Conservation (phyloP, 2,329 filamentous ascomycete species). For the Pleomassaria siparia region DNA sequence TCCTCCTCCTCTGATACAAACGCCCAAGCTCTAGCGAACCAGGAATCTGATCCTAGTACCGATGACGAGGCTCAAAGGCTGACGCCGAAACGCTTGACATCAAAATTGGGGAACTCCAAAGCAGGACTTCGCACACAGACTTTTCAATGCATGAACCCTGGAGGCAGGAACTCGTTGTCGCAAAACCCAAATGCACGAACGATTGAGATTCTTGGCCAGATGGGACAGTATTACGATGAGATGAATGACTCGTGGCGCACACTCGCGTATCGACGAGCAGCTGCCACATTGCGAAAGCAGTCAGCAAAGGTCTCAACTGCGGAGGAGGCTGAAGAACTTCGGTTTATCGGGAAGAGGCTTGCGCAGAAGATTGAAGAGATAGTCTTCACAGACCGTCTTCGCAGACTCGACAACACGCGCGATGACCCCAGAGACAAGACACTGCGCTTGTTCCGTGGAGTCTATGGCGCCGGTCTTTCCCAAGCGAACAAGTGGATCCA, state of each 20-base stretch:
- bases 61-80: slow-evolving; percentile 27
- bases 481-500: slow-evolving; percentile 76
- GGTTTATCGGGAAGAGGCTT: slow-evolving; percentile 69
- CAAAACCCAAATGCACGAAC: slow-evolving; percentile 70
- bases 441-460: slow-evolving; percentile 69
- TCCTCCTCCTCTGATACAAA: slow-evolving; percentile 20
- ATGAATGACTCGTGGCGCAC: slow-evolving; percentile 77
- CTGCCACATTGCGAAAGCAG: slow-evolving; percentile 71
- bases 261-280: slow-evolving; percentile 74
- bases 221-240: slow-evolving; percentile 75
- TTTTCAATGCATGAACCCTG: slow-evolving; percentile 63
- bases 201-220: slow-evolving; percentile 74
- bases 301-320: slow-evolving; percentile 64
- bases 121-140: slow-evolving; percentile 40
- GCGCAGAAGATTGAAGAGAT: slow-evolving; percentile 91
- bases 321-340: slow-evolving; percentile 67
- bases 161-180: slow-evolving; percentile 43
- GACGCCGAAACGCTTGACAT: slow-evolving; percentile 10
- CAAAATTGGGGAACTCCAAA: slow-evolving; percentile 17
- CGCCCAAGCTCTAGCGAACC: slow-evolving; percentile 22
- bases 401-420: slow-evolving; percentile 69
- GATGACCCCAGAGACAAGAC: slow-evolving; percentile 66
- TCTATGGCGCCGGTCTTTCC: slow-evolving; percentile 75
- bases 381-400: slow-evolving; percentile 69
- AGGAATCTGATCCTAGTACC: slow-evolving; percentile 21